A percentile compares a stretch with the other conserved stretches of the same genome.
Evolutionary conservation across 306 rosid genomes (phyloP).

Genomic region (Sicyos baderoa): DNA sequence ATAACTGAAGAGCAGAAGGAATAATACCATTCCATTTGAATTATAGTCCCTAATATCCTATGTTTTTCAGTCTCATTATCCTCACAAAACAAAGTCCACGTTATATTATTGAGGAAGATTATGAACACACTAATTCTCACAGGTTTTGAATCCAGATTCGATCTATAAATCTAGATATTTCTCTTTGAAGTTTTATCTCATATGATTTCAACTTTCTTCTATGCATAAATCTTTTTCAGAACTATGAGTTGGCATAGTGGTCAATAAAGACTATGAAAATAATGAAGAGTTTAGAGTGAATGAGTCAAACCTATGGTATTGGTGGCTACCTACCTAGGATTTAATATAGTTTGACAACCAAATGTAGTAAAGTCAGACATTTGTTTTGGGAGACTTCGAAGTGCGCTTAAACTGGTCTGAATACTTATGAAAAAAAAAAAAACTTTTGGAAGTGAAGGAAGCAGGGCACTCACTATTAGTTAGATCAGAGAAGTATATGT

Average conservation of each 20-base stretch:
- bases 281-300: too few relatives aligned
- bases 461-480: not conserved
- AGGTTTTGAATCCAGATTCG: not conserved
- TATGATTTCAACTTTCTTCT: not conserved
- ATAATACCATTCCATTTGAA: not conserved
- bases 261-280: too few relatives aligned
- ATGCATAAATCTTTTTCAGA: too few relatives aligned
- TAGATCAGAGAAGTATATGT: conserved; percentile 5
- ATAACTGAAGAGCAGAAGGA: not conserved
- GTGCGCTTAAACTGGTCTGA: not conserved
- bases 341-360: not conserved
- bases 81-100: not conserved
- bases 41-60: not conserved
- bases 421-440: too few relatives aligned
- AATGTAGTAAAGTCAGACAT: not conserved
- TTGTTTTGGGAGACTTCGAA: not conserved
- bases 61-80: not conserved
- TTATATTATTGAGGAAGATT: not conserved
- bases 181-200: not conserved
- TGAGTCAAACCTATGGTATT: too few relatives aligned
- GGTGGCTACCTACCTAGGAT: not conserved
- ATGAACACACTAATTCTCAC: not conserved
- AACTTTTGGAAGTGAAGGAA: not conserved
- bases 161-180: not conserved
- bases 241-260: too few relatives aligned